A percentile compares a stretch with the other conserved stretches of the same genome.
phyloP scores from a whole-genome alignment of 2,329 filamentous ascomycete genomes.

The Exophiala aquamarina region DNA sequence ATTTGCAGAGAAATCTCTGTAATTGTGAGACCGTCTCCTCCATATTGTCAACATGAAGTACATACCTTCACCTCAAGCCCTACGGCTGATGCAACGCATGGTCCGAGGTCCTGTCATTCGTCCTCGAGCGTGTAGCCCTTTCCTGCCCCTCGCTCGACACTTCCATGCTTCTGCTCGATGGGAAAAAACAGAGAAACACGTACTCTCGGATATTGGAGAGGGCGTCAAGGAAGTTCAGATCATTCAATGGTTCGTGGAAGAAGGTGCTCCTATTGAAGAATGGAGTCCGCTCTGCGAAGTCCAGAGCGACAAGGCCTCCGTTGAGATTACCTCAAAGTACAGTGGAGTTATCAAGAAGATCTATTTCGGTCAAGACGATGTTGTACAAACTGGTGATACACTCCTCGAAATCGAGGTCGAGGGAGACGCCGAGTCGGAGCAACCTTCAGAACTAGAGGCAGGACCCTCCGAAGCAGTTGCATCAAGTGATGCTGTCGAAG shows the following conservation, averaged over 20 bases:
- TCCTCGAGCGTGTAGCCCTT: constrained; percentile 17
- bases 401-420: constrained; percentile 30
- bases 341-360: constrained; percentile 94
- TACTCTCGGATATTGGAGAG: constrained; percentile 40
- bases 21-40: not conserved
- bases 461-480: constrained; percentile 45
- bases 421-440: constrained; percentile 47
- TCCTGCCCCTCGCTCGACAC: constrained; percentile 14
- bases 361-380: constrained; percentile 92
- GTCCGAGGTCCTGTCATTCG: constrained; percentile 2
- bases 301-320: constrained; percentile 89
- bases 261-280: constrained; percentile 92
- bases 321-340: constrained; percentile 93
- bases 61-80: constrained; percentile 20
- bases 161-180: constrained; percentile 22
- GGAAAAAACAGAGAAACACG: constrained; percentile 25
- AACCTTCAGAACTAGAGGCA: constrained; percentile 44
- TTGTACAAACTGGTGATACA: constrained; percentile 76
- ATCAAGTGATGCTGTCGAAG: constrained; percentile 12
- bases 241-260: constrained; percentile 99
- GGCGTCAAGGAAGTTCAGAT: constrained; percentile 98
- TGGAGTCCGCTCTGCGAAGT: constrained; percentile 98
- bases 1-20: not conserved
- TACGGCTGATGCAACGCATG: constrained; percentile 15
- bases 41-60: constrained; percentile 14